A percentile compares a stretch with the other conserved stretches of the same genome.
These are phyloP conservation scores for Herpotrichia juniperi DNA, from an alignment of 2,329 filamentous ascomycete species.

Conservation along the genomic window DNA sequence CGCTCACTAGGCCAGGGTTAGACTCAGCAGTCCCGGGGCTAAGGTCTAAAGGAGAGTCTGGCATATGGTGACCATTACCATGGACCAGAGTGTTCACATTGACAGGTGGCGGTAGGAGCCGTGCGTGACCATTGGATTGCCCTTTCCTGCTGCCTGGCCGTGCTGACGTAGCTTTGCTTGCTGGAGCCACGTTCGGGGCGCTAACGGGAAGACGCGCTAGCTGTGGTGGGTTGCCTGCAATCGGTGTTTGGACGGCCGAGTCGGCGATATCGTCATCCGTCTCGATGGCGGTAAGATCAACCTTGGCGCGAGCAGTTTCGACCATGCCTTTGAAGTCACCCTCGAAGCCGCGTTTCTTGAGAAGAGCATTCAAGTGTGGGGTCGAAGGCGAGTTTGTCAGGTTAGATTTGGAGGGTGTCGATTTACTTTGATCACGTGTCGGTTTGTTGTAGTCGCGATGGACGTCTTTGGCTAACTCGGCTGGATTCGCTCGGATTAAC, in stretches of 20 bases:
- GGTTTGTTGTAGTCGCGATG: slow-evolving; percentile 33
- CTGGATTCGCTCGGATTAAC: slow-evolving; percentile 34
- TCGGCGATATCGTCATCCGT: slow-evolving; percentile 43
- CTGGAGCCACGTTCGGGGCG: slow-evolving; percentile 26
- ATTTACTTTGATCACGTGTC: slow-evolving; percentile 22
- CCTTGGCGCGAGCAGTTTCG: slow-evolving; percentile 41
- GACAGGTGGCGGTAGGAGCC: slow-evolving; percentile 38
- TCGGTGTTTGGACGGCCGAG: slow-evolving; percentile 35
- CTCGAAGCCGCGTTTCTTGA: slow-evolving; percentile 49
- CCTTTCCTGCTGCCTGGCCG: slow-evolving; percentile 43
- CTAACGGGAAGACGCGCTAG: slow-evolving; percentile 39
- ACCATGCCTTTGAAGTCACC: slow-evolving; percentile 47
- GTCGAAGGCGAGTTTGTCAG: slow-evolving; percentile 48
- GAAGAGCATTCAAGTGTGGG: slow-evolving; percentile 49
- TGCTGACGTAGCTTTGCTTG: slow-evolving; percentile 36
- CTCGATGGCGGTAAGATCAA: slow-evolving; percentile 44
- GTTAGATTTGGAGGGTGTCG: slow-evolving; percentile 18
- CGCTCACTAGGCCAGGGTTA: slow-evolving; percentile 57
- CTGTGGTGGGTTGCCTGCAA: slow-evolving; percentile 32
- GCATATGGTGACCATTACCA: slow-evolving; percentile 30
- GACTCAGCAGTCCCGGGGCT: slow-evolving; percentile 56
- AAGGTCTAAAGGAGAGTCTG: slow-evolving; percentile 46
- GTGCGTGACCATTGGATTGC: slow-evolving; percentile 30
- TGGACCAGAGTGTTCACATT: slow-evolving; percentile 21
- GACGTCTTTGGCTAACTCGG: slow-evolving; percentile 36